phyloP scores from a whole-genome alignment of 2,329 filamentous ascomycete species.

The Aurifilum marmelostoma region DNA sequence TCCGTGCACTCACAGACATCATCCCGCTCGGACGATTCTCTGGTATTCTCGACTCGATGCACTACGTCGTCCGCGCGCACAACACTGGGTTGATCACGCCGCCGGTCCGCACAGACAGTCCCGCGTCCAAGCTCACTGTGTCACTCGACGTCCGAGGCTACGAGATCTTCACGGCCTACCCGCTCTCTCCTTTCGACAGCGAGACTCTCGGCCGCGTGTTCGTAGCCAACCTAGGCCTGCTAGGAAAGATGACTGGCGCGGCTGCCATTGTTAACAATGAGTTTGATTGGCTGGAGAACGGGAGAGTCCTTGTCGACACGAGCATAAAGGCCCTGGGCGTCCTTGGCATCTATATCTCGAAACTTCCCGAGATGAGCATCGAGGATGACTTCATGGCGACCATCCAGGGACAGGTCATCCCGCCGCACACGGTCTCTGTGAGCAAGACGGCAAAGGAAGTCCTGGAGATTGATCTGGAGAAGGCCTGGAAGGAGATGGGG shows the following conservation, averaged over 20 bases:
- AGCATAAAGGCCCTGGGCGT: constrained; percentile 79
- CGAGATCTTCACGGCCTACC: constrained; percentile 80
- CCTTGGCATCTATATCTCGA: constrained; percentile 77
- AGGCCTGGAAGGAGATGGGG: constrained; percentile 76
- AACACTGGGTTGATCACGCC: constrained; percentile 63
- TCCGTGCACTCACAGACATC: constrained; percentile 66
- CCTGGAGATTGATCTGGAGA: constrained; percentile 75
- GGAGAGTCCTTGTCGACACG: constrained; percentile 66
- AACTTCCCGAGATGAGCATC: constrained; percentile 63
- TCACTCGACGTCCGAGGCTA: constrained; percentile 69
- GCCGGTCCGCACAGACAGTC: constrained; percentile 49
- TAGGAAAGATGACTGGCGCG: constrained; percentile 88
- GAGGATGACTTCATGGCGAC: constrained; percentile 72
- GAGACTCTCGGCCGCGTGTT: constrained; percentile 45
- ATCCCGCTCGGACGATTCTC: constrained; percentile 74
- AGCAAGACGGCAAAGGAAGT: constrained; percentile 59
- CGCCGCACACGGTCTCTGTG: constrained; percentile 65
- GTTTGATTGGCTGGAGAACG: constrained; percentile 59
- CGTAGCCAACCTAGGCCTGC: constrained; percentile 74
- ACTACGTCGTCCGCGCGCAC: constrained; percentile 77
- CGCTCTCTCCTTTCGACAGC: constrained; percentile 61
- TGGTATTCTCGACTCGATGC: constrained; percentile 59
- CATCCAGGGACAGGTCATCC: constrained; percentile 72
- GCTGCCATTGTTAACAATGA: constrained; percentile 72
- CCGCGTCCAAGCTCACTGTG: constrained; percentile 60